These are phyloP conservation scores for Xylaria sp. DNA, from an alignment of 2,329 filamentous ascomycete genomes.

Conservation along the genomic window DNA sequence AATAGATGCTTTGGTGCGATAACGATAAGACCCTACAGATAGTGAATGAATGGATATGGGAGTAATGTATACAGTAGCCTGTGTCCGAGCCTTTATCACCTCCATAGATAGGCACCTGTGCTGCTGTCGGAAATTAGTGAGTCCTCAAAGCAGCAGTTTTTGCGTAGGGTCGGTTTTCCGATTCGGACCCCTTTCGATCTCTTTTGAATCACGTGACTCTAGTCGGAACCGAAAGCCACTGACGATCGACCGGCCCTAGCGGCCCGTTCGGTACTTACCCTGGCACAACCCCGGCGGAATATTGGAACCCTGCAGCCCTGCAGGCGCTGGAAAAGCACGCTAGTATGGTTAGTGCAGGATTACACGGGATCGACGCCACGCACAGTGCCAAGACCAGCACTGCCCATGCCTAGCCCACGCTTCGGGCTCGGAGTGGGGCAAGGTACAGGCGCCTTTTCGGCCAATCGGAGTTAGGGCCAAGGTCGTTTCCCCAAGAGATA, in stretches of 20 bases:
- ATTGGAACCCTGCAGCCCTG: neutral
- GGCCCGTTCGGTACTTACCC: constrained; percentile 1
- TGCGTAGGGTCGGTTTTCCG: too few relatives aligned
- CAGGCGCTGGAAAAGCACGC: too few relatives aligned
- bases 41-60: neutral
- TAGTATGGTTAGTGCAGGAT: neutral
- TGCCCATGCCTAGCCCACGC: neutral
- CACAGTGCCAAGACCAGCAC: neutral
- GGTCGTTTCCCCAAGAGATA: neutral
- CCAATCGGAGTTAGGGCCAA: neutral
- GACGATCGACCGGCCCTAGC: neutral
- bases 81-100: neutral
- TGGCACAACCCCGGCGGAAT: neutral
- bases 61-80: neutral
- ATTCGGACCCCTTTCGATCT: neutral
- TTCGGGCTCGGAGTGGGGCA: neutral
- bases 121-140: neutral
- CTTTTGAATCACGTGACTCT: neutral
- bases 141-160: too few relatives aligned
- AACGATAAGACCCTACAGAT: neutral
- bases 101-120: neutral
- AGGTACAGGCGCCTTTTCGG: neutral
- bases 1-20: neutral
- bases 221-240: neutral
- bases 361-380: neutral